Base-by-base conservation (phyloP, 2,329 filamentous ascomycete genomes). In the Tolypocladium endophyticum region DNA sequence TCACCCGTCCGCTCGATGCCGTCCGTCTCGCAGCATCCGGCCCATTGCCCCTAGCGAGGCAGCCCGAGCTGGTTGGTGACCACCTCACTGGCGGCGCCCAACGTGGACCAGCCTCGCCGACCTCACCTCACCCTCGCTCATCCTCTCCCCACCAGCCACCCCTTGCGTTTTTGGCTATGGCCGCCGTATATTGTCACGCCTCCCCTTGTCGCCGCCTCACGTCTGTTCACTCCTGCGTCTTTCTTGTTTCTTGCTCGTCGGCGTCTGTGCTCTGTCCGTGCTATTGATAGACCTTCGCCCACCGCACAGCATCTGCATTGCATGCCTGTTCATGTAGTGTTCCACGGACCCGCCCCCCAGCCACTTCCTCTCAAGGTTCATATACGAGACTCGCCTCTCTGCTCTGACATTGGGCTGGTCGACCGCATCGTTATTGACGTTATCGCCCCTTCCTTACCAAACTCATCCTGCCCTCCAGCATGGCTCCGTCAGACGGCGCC, bases 401-500 rank as follows among this genome's bases (percentile, higher is more conserved):
- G 30, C 50, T 35, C 30, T 23, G 14, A 33, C 30, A 54, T 23
- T 54, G 30, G 50, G 50, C 23, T 33, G 30, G 30, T 20, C 30
- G 4, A 7, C 33, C 20, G 12, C 23, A 47, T 25, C n/a, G 12
- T 23, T 25, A 28, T 30, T 14, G 5, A 14, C 16, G 11, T 33
- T 18, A 9, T 30, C 28, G 8, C 47, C 47, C 18, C 28, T 12
- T 33, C 28, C 8, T 3, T 12, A 9, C 28, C 18, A 20, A 6
- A 7, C 28, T 12, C 11, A 14, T 30, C 47, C 47, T 18, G 56
- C 52, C 56, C 50, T 55, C 58, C 63, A 70, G 59, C 64, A 73
- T 74, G 72, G 68, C 72, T 60, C 69, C 70, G 61, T 67, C 63
- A 57, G 66, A 66, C 62, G 65, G 65, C 58, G 61, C 65, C 60